Conservation (phyloP, 2,329 filamentous ascomycete genomes). For the Chaetomiaceae sp. region DNA sequence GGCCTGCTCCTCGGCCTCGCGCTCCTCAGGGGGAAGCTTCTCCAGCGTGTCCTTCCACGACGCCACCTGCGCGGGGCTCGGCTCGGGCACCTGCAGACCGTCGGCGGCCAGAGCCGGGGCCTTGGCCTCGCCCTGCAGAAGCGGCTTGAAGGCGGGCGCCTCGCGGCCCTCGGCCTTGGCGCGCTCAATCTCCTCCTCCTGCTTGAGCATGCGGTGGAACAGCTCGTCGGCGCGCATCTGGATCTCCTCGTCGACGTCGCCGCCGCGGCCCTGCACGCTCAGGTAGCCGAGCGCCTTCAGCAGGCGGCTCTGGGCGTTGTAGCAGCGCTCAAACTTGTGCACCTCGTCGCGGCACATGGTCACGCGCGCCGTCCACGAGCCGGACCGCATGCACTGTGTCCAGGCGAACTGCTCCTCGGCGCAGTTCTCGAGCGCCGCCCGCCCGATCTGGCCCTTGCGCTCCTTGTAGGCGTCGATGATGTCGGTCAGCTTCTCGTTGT, state of each 20-base stretch:
- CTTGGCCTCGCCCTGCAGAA: slow-evolving; percentile 38
- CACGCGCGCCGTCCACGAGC: slow-evolving; percentile 61
- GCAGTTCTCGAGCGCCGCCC: slow-evolving; percentile 88
- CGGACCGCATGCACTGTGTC: slow-evolving; percentile 73
- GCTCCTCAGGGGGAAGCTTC: slow-evolving; percentile 53
- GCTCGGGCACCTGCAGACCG: slow-evolving; percentile 24
- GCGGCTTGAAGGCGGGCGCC: slow-evolving; percentile 54
- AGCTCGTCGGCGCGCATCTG: slow-evolving; percentile 94
- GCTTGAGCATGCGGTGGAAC: slow-evolving; percentile 79
- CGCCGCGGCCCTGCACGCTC: slow-evolving; percentile 57
- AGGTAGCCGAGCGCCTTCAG: slow-evolving; percentile 87
- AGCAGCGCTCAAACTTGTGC: slow-evolving; percentile 76
- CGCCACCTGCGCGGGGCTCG: slow-evolving; percentile 12
- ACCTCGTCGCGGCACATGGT: slow-evolving; percentile 80
- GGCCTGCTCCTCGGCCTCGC: slow-evolving; percentile 58
- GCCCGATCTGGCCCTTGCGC: slow-evolving; percentile 70
- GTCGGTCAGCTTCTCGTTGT: slow-evolving; percentile 74
- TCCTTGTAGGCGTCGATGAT: slow-evolving; percentile 82
- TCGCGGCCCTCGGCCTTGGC: slow-evolving; percentile 59
- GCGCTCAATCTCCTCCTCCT: slow-evolving; percentile 69
- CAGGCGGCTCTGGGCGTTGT: slow-evolving; percentile 85
- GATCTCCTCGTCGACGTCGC: slow-evolving; percentile 74
- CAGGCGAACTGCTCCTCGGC: slow-evolving; percentile 79
- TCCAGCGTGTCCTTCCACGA: slow-evolving; percentile 51
- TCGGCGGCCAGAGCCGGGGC: neutral